phyloP scores from a whole-genome alignment of 495 filamentous ascomycete species.

The Pseudevernia furfuracea region DNA sequence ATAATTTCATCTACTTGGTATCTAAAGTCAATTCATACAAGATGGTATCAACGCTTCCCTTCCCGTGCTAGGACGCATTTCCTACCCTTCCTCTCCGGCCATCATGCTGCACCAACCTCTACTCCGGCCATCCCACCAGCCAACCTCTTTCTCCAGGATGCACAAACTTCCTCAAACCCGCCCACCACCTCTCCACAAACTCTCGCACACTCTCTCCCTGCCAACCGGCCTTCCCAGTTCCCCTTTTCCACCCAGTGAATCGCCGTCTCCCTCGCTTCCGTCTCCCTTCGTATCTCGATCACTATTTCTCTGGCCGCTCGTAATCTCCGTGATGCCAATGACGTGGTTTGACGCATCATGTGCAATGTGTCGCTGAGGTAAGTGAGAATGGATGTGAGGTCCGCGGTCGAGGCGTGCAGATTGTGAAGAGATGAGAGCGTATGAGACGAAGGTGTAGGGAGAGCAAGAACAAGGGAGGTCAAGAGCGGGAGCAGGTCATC shows the following conservation, averaged over 20 bases:
- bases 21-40: constrained; percentile 1
- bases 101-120: constrained; percentile 13
- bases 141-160: constrained; percentile 62
- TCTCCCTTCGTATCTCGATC: constrained; percentile 71
- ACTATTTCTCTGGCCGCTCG: constrained; percentile 71
- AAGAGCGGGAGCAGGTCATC: constrained; percentile 65
- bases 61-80: neutral
- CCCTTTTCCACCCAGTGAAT: constrained; percentile 67
- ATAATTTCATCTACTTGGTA: neutral
- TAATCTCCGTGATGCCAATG: constrained; percentile 66
- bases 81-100: too few relatives aligned
- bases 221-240: constrained; percentile 69
- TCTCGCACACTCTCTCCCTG: constrained; percentile 62
- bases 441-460: constrained; percentile 47
- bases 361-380: constrained; percentile 87
- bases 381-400: constrained; percentile 71
- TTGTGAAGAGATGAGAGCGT: constrained; percentile 53
- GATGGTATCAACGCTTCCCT: constrained; percentile 12
- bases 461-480: constrained; percentile 43
- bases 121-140: constrained; percentile 33
- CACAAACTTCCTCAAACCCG: constrained; percentile 75
- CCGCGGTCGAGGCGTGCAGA: constrained; percentile 64
- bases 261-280: constrained; percentile 72
- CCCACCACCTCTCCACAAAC: constrained; percentile 76
- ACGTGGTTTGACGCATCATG: constrained; percentile 83